Evolutionary conservation across 352 stramenopile species (phyloP), one percentile per base, ranked within the genome.

Genomic region (Phytopythium delawarense): DNA sequence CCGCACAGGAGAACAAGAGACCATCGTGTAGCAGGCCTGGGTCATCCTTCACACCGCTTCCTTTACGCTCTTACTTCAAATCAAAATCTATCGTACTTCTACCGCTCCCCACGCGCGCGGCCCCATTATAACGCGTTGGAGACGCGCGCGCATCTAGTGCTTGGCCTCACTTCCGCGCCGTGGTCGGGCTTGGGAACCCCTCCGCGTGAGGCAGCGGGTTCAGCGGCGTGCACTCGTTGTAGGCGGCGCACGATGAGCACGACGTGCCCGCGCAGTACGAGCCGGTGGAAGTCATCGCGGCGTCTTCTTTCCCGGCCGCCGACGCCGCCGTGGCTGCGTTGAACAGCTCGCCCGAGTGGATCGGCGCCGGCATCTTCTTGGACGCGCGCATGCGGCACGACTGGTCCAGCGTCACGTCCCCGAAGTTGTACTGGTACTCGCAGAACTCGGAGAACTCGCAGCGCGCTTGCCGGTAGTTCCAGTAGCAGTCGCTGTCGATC

Each of bases 401-500:
- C 61, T 94, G 85, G 54, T 94, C 85, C 48, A 94, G 75, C 5
- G 70, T 89, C 58, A 94, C 77, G 59, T 94, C 85, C 21, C 83
- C 83, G 56, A 94, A 94, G 57, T 78, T 72, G 64, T 92, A 94
- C 34, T 78, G 79, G 56, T 94, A 94, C 71, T 94, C 81, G 61
- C 85, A 94, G 57, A 89, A 91, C 58, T 84, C 74, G 9, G 71
- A 63, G 65, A 91, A 92, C 66, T 88, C 83, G 61, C 83, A 94
- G 46, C 74, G 69, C 18, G 81, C 81, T 34, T 81, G 66, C 23
- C 82, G 76, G 60, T 94, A 92, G 64, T 94, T 92, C 83, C 83
- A 94, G 65, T 92, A 92, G 72, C 85, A 94, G 58, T 94, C 85
- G 40, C 63, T 67, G 62, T 94, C 83, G 62, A 91, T 76, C 30